Evolutionary conservation across 2,329 filamentous ascomycete genomes (phyloP), one percentile per base, ranked within the genome.

Genomic region (Dactylellina parvicollis): DNA sequence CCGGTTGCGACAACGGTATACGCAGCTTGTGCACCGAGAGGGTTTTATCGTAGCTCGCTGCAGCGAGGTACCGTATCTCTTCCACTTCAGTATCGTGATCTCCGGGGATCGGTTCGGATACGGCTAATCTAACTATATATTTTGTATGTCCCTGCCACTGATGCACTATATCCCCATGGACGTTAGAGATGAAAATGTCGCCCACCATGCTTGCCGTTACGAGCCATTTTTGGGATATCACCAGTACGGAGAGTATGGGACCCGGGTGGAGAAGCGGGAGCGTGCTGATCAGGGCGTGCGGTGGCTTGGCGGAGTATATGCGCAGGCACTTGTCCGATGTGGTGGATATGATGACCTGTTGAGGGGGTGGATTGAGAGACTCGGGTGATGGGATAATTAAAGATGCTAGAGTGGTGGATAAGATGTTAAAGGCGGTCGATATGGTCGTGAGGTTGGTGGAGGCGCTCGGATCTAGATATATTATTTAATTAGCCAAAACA

Each of bases 311-410:
- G 8, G 36, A 42, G 77, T 85, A 83, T 32, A 83, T 79, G 77
- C 85, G 83, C 0, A 86, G 80, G 34, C 81, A 81, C 77, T 84
- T 85, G 40, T 77, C 77, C 20, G 79, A 78, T 46, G 81, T 78
- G 1, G 81, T 75, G 20, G 75, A 57, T 30, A 77, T 75, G 22
- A 77, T 59, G 52, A 75, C 69, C 10, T 54, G 38, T 24, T 69
- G 55, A 1, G 40, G 38, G 4, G 24, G n/a, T 18, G 34, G n/a
- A 55, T 52, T 14, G 18, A 79, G 14, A 82, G 80, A 0, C 78
- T 50, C 10, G 18, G 16, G 73, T 0, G 78, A 34, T 4, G 47
- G 24, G 18, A 74, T 46, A 3, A 55, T 75, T 22, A 80, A 75
- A n/a, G 77, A 62, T 4, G 75, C 49, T 30, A 78, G 38, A 8